A percentile compares a stretch with the other conserved stretches of the same genome.
These are phyloP conservation scores for Sutorius eximius DNA, from an alignment of 1,284 basidiomycete species.

Conservation along the genomic window DNA sequence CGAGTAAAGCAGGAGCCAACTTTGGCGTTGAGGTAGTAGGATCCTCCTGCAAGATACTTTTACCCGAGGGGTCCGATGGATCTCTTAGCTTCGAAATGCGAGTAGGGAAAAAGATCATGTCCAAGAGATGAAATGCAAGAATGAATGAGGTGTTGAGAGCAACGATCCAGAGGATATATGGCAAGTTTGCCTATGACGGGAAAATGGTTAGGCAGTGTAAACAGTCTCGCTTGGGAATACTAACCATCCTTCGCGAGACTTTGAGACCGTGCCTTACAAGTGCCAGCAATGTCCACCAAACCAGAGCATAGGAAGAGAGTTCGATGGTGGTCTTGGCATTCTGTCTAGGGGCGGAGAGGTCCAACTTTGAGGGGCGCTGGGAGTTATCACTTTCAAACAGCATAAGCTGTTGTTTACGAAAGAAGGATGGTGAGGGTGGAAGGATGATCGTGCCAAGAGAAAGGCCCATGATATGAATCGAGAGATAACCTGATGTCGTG, in stretches of 20 bases:
- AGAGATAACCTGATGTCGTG: slow-evolving; percentile 73
- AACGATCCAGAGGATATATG: slow-evolving; percentile 87
- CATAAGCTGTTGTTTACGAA: slow-evolving; percentile 47
- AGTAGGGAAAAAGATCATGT: slow-evolving; percentile 64
- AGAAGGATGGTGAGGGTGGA: slow-evolving; percentile 73
- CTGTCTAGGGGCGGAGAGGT: slow-evolving; percentile 43
- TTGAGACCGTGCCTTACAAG: slow-evolving; percentile 41
- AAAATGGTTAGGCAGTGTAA: background rate
- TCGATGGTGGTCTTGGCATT: slow-evolving; percentile 73
- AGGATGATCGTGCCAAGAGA: slow-evolving; percentile 81
- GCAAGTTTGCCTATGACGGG: slow-evolving; percentile 70
- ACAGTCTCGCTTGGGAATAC: slow-evolving; percentile 25
- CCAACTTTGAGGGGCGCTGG: slow-evolving; percentile 17
- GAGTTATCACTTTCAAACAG: slow-evolving; percentile 11
- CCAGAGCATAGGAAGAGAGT: slow-evolving; percentile 70
- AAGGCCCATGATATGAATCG: slow-evolving; percentile 86
- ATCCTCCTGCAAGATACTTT: slow-evolving; percentile 32
- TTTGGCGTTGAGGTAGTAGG: slow-evolving; percentile 16
- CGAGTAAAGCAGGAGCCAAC: slow-evolving; percentile 61
- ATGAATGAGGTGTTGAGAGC: slow-evolving; percentile 91
- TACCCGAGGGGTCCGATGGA: slow-evolving; percentile 33
- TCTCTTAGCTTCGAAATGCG: slow-evolving; percentile 33
- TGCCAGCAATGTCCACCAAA: slow-evolving; percentile 75
- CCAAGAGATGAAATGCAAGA: slow-evolving; percentile 77
- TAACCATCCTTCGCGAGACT: slow-evolving; percentile 78